Evolutionary conservation across 2,329 filamentous ascomycete species (phyloP).

Genomic region (Colletotrichum sp.): DNA sequence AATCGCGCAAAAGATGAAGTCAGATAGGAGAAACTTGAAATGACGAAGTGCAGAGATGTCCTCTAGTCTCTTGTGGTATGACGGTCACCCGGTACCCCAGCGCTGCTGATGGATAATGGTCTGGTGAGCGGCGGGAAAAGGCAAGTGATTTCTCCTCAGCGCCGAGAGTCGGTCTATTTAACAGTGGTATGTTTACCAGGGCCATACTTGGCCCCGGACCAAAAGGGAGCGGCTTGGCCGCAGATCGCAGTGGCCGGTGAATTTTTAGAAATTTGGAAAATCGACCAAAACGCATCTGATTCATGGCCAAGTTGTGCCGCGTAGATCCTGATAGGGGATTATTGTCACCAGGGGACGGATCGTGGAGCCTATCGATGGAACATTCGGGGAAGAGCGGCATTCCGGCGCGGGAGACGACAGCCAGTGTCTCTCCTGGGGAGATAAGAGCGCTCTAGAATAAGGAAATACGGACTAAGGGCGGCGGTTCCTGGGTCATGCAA

Average conservation of each 20-base stretch:
- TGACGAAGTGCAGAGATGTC: background rate
- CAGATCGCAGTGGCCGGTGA: background rate
- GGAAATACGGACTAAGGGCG: background rate
- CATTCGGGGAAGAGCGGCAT: background rate
- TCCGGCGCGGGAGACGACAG: background rate
- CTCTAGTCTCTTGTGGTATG: slow-evolving; percentile 6
- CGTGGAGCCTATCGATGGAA: background rate
- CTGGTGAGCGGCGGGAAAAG: slow-evolving; percentile 1
- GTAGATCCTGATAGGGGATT: slow-evolving; percentile 1
- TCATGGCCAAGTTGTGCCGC: slow-evolving; percentile 1
- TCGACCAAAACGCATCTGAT: slow-evolving; percentile 11
- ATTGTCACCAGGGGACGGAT: background rate
- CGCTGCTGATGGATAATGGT: slow-evolving; percentile 17
- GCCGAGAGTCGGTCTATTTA: slow-evolving; percentile 16
- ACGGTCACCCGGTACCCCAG: slow-evolving; percentile 14
- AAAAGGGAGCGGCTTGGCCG: slow-evolving; percentile 3
- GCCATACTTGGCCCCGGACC: background rate
- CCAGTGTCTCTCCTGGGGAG: background rate
- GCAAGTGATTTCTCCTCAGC: background rate
- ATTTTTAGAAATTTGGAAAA: background rate
- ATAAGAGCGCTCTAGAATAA: background rate
- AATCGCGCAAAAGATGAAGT: slow-evolving; percentile 1
- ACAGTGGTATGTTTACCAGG: slow-evolving; percentile 10
- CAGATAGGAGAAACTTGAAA: slow-evolving; percentile 2
- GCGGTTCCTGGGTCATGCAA: background rate